Evolutionary conservation across 2,329 filamentous ascomycete genomes (phyloP), one percentile per base, ranked within the genome.

Genomic region (Eurotiales sp.): DNA sequence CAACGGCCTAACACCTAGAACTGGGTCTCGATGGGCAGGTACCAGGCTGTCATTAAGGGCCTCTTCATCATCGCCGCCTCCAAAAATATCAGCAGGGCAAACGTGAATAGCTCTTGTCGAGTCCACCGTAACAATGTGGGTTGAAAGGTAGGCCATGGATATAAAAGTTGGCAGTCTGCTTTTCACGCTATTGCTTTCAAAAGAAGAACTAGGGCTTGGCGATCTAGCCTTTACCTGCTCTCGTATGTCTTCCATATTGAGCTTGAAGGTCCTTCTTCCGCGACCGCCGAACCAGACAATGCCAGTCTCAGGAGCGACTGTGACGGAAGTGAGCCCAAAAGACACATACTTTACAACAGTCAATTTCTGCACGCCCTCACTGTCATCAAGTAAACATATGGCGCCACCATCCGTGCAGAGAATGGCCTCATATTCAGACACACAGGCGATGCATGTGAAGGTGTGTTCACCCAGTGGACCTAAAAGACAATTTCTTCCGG

Each of bases 391-490:
- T 25, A 95, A 75, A 68, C 92, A 97, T n/a, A 99, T 77, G 62
- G 95, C 87, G 23, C 93, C 93, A 53, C 83, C 82, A 63, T 96
- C 91, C 3, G 92, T 88, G 71, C 90, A 93, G 37, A 97, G 76
- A 36, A 97, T 80, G 15, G 90, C 86, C 61, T 85, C 87, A 37
- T 79, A 80, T 30, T 88, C 82, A 32, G 87, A 85, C 29, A 96
- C 80, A 14, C 82, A 76, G 14, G 84, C 81, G 4, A 90, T 84
- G 56, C 87, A 89, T 15, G 85, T 89, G 62, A 99, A 97, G 0
- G 85, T 92, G 7, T 84, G 84, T 55, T 97, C 92, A 4, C 91
- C 80, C 54, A 99, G 74, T 11, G 83, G 78, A 0, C 90, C 90
- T 0, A 99, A 78, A 25, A 99, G 69, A 58, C 91, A 89, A 64